These are phyloP conservation scores for Cladosporium sphaerospermum DNA, from an alignment of 2,329 filamentous ascomycete species.

Conservation along the genomic window DNA sequence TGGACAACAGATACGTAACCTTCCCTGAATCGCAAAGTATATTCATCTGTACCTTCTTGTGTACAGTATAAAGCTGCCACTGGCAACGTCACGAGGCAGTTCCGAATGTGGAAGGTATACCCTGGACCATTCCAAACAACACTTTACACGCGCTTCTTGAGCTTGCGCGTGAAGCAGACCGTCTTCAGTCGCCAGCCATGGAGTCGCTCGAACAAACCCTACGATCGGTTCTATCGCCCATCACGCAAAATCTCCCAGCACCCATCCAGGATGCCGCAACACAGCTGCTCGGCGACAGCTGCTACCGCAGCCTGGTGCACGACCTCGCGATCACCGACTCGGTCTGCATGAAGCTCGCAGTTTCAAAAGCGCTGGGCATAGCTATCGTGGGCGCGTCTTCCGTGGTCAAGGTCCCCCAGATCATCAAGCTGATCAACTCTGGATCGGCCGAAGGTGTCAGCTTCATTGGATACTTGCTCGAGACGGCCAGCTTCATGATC, in stretches of 20 bases:
- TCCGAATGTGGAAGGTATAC: too few relatives aligned
- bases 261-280: slow-evolving; percentile 69
- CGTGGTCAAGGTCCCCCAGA: slow-evolving; percentile 94
- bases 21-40: neutral
- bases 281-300: slow-evolving; percentile 72
- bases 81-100: too few relatives aligned
- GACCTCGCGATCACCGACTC: slow-evolving; percentile 73
- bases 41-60: too few relatives aligned
- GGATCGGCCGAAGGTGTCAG: slow-evolving; percentile 77
- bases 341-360: slow-evolving; percentile 77
- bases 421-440: slow-evolving; percentile 80
- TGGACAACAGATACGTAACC: too few relatives aligned
- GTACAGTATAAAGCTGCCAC: too few relatives aligned
- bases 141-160: too few relatives aligned
- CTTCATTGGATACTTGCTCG: slow-evolving; percentile 87
- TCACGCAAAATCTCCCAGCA: slow-evolving; percentile 51
- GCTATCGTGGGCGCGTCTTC: slow-evolving; percentile 86
- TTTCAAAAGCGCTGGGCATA: slow-evolving; percentile 88
- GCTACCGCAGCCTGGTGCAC: slow-evolving; percentile 80
- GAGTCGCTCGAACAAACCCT: slow-evolving; percentile 40
- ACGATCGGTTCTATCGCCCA: slow-evolving; percentile 37
- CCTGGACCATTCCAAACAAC: too few relatives aligned
- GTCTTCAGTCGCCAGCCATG: slow-evolving; percentile 28
- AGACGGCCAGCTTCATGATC: slow-evolving; percentile 82
- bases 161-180: too few relatives aligned